These are phyloP conservation scores for Microdochium bolleyi DNA, from an alignment of 2,329 filamentous ascomycete species.

Conservation along the genomic window DNA sequence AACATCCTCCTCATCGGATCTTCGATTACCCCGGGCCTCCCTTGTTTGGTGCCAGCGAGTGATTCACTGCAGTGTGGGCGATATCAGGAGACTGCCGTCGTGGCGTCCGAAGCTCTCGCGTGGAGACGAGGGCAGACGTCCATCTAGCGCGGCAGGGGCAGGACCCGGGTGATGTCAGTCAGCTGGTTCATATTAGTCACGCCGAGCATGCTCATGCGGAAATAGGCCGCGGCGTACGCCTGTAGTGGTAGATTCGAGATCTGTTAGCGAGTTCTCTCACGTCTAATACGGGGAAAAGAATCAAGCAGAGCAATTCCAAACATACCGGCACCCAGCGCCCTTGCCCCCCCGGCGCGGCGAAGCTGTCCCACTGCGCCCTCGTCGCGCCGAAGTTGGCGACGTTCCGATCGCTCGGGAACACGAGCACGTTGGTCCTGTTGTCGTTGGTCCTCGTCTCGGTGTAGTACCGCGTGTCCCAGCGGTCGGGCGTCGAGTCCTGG, in stretches of 20 bases:
- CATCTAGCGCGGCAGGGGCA: conserved; percentile 14
- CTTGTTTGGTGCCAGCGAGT: too few species aligned
- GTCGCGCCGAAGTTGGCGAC: conserved; percentile 13
- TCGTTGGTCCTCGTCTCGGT: conserved; percentile 23
- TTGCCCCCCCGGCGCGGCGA: conserved; percentile 12
- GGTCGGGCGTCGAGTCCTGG: conserved; percentile 38
- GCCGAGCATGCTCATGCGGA: conserved; percentile 32
- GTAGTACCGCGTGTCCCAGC: conserved; percentile 45
- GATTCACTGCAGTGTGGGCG: too few species aligned
- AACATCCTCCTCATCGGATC: too few species aligned
- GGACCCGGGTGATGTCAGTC: conserved; percentile 31
- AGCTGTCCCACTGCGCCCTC: conserved; percentile 11
- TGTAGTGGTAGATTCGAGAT: too few species aligned
- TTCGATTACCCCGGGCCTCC: too few species aligned
- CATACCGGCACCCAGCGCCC: conserved; percentile 15
- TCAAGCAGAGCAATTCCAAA: background rate
- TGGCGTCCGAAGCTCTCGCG: too few species aligned
- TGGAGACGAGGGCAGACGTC: too few species aligned
- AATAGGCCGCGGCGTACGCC: conserved; percentile 31
- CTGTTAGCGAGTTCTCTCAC: background rate
- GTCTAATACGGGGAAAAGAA: background rate
- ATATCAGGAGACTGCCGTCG: too few species aligned
- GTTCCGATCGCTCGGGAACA: conserved; percentile 20
- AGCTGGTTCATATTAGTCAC: conserved; percentile 35
- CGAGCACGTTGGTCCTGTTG: conserved; percentile 21